A percentile compares a stretch with the other conserved stretches of the same genome.
Evolutionary conservation across 176 grass and related monocot species (phyloP).

Genomic region (Hordeum vulgare): DNA sequence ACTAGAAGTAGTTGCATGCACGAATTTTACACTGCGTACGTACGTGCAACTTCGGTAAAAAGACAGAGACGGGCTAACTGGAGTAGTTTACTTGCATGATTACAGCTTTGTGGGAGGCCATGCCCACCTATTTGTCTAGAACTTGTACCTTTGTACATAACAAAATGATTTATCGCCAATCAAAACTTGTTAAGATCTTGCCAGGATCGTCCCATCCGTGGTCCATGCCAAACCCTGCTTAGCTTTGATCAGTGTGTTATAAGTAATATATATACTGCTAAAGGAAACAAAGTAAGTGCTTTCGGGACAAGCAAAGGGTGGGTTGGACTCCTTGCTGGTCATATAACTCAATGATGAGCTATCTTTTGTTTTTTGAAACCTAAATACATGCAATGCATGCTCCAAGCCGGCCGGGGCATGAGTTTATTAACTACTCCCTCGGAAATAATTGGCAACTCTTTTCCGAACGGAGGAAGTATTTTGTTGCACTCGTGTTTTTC

Average conservation of each 20-base stretch:
- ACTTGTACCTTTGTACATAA: background rate
- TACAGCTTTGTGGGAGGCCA: background rate
- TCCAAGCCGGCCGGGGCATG: background rate
- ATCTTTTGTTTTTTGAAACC: background rate
- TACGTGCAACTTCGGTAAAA: background rate
- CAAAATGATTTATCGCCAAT: conserved; percentile 13
- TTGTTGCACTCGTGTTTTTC: background rate
- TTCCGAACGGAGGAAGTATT: background rate
- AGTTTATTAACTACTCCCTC: background rate
- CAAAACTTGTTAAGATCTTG: background rate
- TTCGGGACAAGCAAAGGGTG: conserved; percentile 6
- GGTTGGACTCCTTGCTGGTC: background rate
- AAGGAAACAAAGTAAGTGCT: background rate
- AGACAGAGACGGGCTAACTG: background rate
- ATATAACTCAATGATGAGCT: background rate
- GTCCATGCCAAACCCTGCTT: background rate
- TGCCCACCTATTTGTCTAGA: background rate
- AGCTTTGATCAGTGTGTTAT: no score
- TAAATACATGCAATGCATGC: background rate
- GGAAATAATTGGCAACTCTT: no score
- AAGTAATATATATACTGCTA: background rate
- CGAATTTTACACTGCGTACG: background rate
- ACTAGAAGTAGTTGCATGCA: conserved; percentile 2
- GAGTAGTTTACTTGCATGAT: conserved; percentile 17
- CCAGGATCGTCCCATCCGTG: background rate